Evolutionary conservation across 73 alveolate genomes (phyloP).

Genomic region (Paramecium sexaurelia): DNA sequence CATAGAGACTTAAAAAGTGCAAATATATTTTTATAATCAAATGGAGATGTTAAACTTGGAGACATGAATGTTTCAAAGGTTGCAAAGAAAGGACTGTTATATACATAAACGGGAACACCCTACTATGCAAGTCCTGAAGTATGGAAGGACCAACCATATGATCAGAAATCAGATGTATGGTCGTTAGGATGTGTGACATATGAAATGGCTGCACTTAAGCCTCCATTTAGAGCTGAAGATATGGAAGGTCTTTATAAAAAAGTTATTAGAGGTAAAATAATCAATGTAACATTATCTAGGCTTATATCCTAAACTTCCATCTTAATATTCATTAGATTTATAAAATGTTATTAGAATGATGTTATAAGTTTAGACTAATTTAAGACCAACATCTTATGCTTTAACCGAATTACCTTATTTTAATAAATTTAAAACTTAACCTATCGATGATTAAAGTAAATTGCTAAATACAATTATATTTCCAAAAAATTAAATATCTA

Average conservation of each 20-base stretch:
- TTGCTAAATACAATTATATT: constrained; percentile 25
- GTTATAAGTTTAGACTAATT: constrained; percentile 4
- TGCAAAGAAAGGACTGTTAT: constrained; percentile 80
- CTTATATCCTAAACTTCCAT: constrained; percentile 60
- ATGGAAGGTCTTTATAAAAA: constrained; percentile 76
- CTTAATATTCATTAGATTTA: constrained; percentile 14
- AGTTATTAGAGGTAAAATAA: constrained; percentile 59
- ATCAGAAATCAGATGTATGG: constrained; percentile 76
- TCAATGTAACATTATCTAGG: constrained; percentile 5
- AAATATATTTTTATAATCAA: constrained; percentile 74
- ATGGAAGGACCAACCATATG: constrained; percentile 79
- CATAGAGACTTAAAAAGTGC: constrained; percentile 86
- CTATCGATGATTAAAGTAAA: constrained; percentile 17
- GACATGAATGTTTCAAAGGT: constrained; percentile 91
- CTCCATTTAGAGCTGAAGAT: constrained; percentile 80
- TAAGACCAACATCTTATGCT: constrained; percentile 47
- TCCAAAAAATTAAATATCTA: neutral
- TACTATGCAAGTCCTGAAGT: constrained; percentile 91
- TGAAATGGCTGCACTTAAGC: constrained; percentile 77
- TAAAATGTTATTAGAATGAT: constrained; percentile 33
- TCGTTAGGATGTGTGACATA: constrained; percentile 80
- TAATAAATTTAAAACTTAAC: neutral
- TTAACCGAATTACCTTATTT: constrained; percentile 38
- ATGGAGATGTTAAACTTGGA: constrained; percentile 78
- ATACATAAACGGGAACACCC: constrained; percentile 97